Base-by-base conservation (phyloP, 208 protist species). In the Acanthamoeba healyi region DNA sequence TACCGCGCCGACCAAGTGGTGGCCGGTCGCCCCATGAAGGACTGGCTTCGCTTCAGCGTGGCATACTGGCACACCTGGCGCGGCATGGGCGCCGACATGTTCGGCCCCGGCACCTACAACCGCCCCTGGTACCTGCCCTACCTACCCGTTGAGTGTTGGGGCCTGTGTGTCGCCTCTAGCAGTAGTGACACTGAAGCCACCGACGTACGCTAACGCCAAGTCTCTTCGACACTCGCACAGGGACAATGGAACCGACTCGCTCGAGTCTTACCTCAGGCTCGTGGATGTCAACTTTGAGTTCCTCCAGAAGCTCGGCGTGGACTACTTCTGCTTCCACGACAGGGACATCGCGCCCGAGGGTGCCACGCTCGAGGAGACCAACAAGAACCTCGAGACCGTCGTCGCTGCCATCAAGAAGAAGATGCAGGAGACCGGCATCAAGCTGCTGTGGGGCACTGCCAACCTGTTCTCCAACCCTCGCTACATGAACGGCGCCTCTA, bases 271-370 rank as follows among this genome's bases (percentile, higher is more conserved):
- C 36, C 34, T 92, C 40, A 94, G 46, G 84, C 26, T 81, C 24
- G 70, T 84, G 3, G 42, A 72, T 49, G 94, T 95, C 61, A 67
- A 81, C 46, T 94, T 95, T 14, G 94, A 95, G 65, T 95, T 95
- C 86, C 56, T 88, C 32, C 26, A 82, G 74, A 91, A 91, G 94
- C 79, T 95, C 54, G 94, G 94, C 36, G 94, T 95, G n/a, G 84
- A 95, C 70, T 95, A 95, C 92, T 95, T 88, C 40, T 65, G 79
- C 61, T 95, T 95, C 94, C 94, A 95, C 88, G 94, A 95, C 67
- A 54, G 84, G 56, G 94, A 95, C 94, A 95, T 95, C 44, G 94
- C 94, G 46, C 94, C 94, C 24, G 88, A 94, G 82, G 94, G 94
- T 26, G 61, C 51, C 36, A 95, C 72, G 29, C 72, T 95, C 32